Evolutionary conservation across 768 basidiomycete species (phyloP), one percentile per base, ranked within the genome.

Genomic region (Tulasnella sp.): DNA sequence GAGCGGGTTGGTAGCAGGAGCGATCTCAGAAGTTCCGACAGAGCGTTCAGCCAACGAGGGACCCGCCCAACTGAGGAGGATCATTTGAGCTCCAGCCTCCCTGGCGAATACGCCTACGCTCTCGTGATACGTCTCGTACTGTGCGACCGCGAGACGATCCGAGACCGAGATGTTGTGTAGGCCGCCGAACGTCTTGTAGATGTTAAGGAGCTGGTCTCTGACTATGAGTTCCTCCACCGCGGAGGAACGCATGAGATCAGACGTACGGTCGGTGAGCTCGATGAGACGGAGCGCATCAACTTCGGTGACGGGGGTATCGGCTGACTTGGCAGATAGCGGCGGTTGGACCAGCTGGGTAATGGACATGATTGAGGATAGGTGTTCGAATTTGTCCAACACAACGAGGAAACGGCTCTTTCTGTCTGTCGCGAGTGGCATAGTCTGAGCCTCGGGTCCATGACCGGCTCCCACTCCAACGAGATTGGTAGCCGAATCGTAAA

Each of bases 361-460:
- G 0, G 88, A 81, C 91, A 99, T 94, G 71, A 90, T 83, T 8
- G 86, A 81, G 0, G 93, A 85, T 0, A 98, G 69, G 68, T 93
- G 88, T 65, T 96, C 95, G 49, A 94, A 74, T 68, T 85, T 89
- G 70, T 95, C 92, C 17, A 98, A 78, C 17, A 98, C 83, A 61
- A 97, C 81, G 0, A 86, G 85, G 72, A 94, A 88, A 8, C 82
- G 78, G 1, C 75, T 77, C 51, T 79, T 85, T 71, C 73, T 64
- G 8, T 74, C 73, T 10, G 77, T 74, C 15, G 19, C 42, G 4
- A 58, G 24, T 11, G 23, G 43, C 43, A 58, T 3, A 17, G n/a
- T 23, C 19, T 48, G 69, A 43, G 75, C 76, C 2, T 70, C 74
- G n/a, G n/a, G n/a, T 51, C 72, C 77, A 8, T 70, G 66, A 26